These are phyloP conservation scores for Hydrangea macrophylla DNA, from an alignment of 148 eudicot genomes.

Conservation along the genomic window DNA sequence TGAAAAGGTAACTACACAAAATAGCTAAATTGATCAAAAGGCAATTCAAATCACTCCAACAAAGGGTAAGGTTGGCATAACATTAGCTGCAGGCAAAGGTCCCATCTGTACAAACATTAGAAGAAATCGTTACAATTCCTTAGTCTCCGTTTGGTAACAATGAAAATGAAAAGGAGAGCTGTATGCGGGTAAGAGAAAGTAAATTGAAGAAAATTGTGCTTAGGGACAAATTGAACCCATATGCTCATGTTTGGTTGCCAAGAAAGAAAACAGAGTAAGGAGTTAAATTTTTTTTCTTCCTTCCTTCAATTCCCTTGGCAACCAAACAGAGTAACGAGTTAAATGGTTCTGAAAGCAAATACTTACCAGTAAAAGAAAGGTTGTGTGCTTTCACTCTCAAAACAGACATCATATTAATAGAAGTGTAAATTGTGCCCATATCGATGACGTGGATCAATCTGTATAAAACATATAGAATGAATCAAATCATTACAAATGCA, in stretches of 20 bases:
- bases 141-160: no score
- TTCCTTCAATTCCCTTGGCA: no score
- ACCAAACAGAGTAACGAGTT: not conserved
- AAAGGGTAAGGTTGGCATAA: no score
- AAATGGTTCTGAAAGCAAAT: not conserved
- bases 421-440: slow-evolving; percentile 94
- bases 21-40: no score
- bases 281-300: no score
- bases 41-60: no score
- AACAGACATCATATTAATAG: slow-evolving; percentile 84
- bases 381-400: slow-evolving; percentile 79
- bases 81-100: no score
- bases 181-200: not conserved
- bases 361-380: slow-evolving; percentile 96
- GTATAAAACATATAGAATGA: slow-evolving; percentile 11
- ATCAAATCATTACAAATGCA: slow-evolving; percentile 7
- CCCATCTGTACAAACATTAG: no score
- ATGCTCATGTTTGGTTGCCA: not conserved
- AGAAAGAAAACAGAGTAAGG: not conserved
- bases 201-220: not conserved
- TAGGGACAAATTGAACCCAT: not conserved
- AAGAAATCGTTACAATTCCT: no score
- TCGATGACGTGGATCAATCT: slow-evolving; percentile 98
- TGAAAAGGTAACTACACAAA: no score
- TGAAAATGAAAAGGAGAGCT: no score